Percentiles rank a stretch among this genome's conserved stretches.
phyloP scores from a whole-genome alignment of 371 early-diverging fungal genomes.

The Mortierella sp. region DNA sequence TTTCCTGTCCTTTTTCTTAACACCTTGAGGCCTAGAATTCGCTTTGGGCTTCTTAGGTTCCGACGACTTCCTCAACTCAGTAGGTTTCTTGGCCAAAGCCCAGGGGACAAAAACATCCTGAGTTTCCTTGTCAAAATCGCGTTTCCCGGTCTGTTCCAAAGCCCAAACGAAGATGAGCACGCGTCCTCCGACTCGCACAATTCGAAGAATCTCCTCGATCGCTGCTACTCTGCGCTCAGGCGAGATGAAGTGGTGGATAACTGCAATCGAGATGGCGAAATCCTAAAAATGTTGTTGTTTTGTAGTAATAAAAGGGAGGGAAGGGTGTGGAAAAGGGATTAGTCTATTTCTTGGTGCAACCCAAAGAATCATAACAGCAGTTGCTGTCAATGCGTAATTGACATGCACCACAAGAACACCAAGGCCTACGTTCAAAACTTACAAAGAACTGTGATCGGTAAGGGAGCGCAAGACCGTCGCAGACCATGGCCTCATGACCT shows the following conservation, averaged over 20 bases:
- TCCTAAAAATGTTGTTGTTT: conserved; percentile 68
- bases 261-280: conserved; percentile 95
- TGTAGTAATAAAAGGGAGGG: not conserved
- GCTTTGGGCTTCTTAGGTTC: conserved; percentile 42
- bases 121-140: conserved; percentile 81
- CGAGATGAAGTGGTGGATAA: conserved; percentile 95
- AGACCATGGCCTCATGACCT: conserved; percentile 88
- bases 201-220: conserved; percentile 82
- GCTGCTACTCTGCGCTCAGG: conserved; percentile 83
- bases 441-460: conserved; percentile 81
- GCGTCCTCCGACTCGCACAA: conserved; percentile 79
- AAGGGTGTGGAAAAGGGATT: not conserved
- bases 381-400: not conserved
- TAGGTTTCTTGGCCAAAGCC: conserved; percentile 69
- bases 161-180: conserved; percentile 97
- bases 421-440: conserved; percentile 23
- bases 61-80: not conserved
- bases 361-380: not conserved
- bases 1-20: conserved; percentile 35
- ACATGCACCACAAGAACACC: not conserved
- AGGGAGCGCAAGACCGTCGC: conserved; percentile 86
- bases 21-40: conserved; percentile 34
- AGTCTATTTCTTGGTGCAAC: conserved; percentile 4
- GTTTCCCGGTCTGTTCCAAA: conserved; percentile 84
- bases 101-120: conserved; percentile 98